Evolutionary conservation across 805 yeast genomes (phyloP), one percentile per base, ranked within the genome.

Genomic region (Saccharomycopsis capsularis): DNA sequence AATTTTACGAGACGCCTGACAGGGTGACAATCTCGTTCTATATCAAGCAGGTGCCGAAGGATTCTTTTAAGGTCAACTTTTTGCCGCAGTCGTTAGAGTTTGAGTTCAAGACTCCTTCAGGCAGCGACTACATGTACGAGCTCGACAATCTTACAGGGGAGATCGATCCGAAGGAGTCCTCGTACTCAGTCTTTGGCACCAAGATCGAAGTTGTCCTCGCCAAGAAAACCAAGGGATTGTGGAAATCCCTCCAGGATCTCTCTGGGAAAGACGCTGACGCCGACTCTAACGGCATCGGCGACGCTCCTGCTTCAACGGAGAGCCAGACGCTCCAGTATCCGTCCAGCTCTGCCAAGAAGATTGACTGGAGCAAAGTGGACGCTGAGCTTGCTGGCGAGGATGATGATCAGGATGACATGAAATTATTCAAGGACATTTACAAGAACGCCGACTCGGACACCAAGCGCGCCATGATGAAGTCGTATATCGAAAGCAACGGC

Each of bases 391-490:
- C 69, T 2, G 75, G 74, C 2, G 69, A 64, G 0, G 70, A 68
- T 15, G 73, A 68, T 23, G 69, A 70, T 0, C 70, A 69, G 13
- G 76, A 74, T 22, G 78, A 79, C 2, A 78, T 79, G 52, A 81
- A 72, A 1, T 90, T 93, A 59, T 93, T 93, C 68, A 76, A 79
- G 57, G 72, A 79, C 55, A 60, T 93, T 9, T 93, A 84, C 66
- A 73, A 74, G 24, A 81, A 75, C 55, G 91, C 95, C 0, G 95
- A 89, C 61, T 93, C 85, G 5, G 96, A 93, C 59, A 82, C 95
- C 1, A 71, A 71, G 56, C 72, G 95, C 45, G 99, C 99, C 1
- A 93, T 93, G 98, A 84, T 87, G 95, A 93, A 93, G 68, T 86
- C 96, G 46, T 93, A 77, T 59, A 72, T 79, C n/a, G 96, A 93